Base-by-base conservation (phyloP, 2,329 filamentous ascomycete genomes). In the Lojkania enalia region DNA sequence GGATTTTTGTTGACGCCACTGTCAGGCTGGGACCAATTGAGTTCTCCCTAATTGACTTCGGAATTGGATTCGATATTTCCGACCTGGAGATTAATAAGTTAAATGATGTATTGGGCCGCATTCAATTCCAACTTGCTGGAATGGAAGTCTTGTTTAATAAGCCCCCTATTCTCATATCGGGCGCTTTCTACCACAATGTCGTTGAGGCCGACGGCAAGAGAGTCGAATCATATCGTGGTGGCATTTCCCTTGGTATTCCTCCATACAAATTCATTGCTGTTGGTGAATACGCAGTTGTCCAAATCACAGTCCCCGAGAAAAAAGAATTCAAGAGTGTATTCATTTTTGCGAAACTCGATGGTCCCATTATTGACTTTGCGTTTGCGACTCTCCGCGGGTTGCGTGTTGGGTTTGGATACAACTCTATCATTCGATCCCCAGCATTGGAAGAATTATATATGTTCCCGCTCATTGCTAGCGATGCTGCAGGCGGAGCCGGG, bases 221-320 rank as follows among this genome's bases (percentile, higher is more conserved):
- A 9, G 3, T 4, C 5, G 16, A 35, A 13, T 12, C 7, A 4
- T 47, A 37, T 20, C 3, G 6, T 15, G 46, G 46, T 6, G 46
- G 42, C 5, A 27, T 49, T 7, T 18, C 16, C 14, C 39, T 77
- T 9, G 58, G 59, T 1, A 71, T 66, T 41, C 29, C 42, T 0
- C 64, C 69, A 0, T 77, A 67, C 21, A 59, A 60, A 9, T 64
- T 77, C 50, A 27, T 65, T 23, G 74, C 73, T 0, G 69, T 67
- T 0, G 74, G 74, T 5, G 68, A 65, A 46, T 76, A 76, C 50
- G n/a, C n/a, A n/a, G n/a, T n/a, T n/a, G n/a, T n/a, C n/a, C n/a
- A n/a, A n/a, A n/a, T n/a, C n/a, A n/a, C n/a, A n/a, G n/a, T n/a
- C n/a, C n/a, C n/a, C n/a, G 30, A 4, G 13, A 69, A 69, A 46